These are phyloP conservation scores for Paragyromitra xinjiangensis DNA, from an alignment of 495 filamentous ascomycete species.

Conservation along the genomic window DNA sequence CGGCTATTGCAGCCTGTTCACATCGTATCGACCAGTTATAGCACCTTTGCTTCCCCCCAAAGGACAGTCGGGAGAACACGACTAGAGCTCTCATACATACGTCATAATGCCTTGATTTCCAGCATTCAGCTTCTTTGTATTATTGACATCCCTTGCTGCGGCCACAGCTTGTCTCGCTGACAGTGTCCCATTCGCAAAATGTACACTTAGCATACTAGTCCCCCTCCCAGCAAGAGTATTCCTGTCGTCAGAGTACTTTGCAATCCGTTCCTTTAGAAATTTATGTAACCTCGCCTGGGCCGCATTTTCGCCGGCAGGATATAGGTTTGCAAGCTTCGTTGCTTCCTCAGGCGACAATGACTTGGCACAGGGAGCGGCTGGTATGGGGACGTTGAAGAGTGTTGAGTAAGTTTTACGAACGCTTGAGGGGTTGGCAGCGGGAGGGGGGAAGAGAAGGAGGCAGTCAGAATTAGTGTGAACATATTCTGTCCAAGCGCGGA, in stretches of 20 bases:
- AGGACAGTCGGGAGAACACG: background rate
- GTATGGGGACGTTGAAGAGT: slow-evolving; percentile 73
- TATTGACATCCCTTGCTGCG: slow-evolving; percentile 73
- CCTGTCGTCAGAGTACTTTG: slow-evolving; percentile 68
- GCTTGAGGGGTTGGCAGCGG: slow-evolving; percentile 67
- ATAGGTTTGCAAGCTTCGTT: slow-evolving; percentile 62
- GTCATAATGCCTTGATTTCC: slow-evolving; percentile 69
- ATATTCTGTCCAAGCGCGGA: slow-evolving; percentile 74
- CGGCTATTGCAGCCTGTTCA: slow-evolving; percentile 14
- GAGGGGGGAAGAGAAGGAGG: slow-evolving; percentile 68
- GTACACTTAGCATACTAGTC: slow-evolving; percentile 79
- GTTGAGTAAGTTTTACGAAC: slow-evolving; percentile 65
- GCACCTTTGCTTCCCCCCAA: background rate
- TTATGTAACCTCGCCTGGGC: slow-evolving; percentile 71
- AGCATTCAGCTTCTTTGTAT: slow-evolving; percentile 72
- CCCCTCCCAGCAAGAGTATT: slow-evolving; percentile 69
- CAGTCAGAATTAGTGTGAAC: slow-evolving; percentile 73
- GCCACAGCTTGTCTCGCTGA: slow-evolving; percentile 78
- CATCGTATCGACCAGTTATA: background rate
- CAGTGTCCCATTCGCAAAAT: slow-evolving; percentile 79
- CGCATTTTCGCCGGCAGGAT: slow-evolving; percentile 83
- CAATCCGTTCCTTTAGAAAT: slow-evolving; percentile 75
- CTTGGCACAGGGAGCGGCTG: slow-evolving; percentile 72
- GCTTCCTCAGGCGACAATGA: slow-evolving; percentile 66
- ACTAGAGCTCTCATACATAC: slow-evolving; percentile 35